Evolutionary conservation across 257 asterid species (phyloP).

Genomic region (Nicotiana otophora): DNA sequence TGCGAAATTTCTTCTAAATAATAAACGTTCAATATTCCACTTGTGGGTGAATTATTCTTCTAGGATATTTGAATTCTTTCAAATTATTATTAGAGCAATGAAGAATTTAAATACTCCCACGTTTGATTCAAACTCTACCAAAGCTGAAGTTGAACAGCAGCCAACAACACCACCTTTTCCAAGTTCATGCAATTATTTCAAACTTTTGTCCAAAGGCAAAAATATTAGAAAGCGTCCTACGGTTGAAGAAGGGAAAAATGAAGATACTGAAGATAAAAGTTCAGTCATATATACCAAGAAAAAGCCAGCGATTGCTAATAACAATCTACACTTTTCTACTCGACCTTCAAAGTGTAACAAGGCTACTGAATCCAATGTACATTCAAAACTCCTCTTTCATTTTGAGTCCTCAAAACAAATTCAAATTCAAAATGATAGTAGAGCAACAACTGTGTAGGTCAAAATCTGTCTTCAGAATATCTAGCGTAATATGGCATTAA

Average conservation of each 20-base stretch:
- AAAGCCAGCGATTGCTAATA: slow-evolving; percentile 38
- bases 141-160: too few relatives aligned
- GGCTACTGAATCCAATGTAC: not conserved
- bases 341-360: slow-evolving; percentile 37
- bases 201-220: slow-evolving; percentile 65
- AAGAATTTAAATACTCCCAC: too few relatives aligned
- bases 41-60: not conserved
- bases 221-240: slow-evolving; percentile 66
- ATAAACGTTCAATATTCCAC: not conserved
- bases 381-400: slow-evolving; percentile 28
- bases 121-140: too few relatives aligned
- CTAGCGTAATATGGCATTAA: too few relatives aligned
- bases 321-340: slow-evolving; percentile 32
- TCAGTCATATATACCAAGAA: slow-evolving; percentile 49
- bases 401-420: slow-evolving; percentile 69
- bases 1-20: not conserved
- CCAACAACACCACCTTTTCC: too few relatives aligned
- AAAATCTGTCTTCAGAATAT: too few relatives aligned
- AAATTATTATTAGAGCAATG: too few relatives aligned
- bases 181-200: slow-evolving; percentile 55
- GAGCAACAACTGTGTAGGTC: slow-evolving; percentile 46
- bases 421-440: slow-evolving; percentile 76
- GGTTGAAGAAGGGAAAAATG: slow-evolving; percentile 44
- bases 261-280: slow-evolving; percentile 40
- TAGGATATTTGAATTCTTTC: not conserved